Base-by-base conservation (phyloP, 2,329 filamentous ascomycete species). In the Lojkania enalia region DNA sequence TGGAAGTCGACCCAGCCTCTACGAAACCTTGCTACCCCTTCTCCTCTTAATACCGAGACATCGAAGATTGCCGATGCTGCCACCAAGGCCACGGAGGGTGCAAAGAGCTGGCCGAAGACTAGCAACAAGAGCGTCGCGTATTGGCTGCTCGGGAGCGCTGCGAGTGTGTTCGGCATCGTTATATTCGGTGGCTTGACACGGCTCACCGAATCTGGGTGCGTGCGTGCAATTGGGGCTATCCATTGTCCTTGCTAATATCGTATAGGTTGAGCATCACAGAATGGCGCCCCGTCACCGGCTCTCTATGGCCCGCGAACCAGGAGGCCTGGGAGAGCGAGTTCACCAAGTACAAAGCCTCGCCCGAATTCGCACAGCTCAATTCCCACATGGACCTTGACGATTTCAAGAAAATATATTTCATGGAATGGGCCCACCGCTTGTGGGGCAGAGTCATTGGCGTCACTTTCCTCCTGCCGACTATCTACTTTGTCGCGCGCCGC, bases 361-460 rank as follows among this genome's bases (percentile, higher is more conserved):
- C 94, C 51, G 94, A 99, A 72, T 99, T 92, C 75, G 84, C 88
- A 64, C 81, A 90, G 51, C 80, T 99, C 58, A 99, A 99, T 74
- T 87, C 91, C 21, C 83, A 89, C 69, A 99, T 99, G 94, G 86
- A 82, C 21, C 78, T 99, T 44, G 81, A 85, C 46, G 94, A 99
- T 69, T 99, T 97, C 77, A 96, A 97, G 73, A 87, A 94, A 68
- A 99, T 99, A 57, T 99, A 97, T 80, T 99, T 87, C 71, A 97
- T 97, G 94, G 94, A 99, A 77, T 99, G 94, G 94, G 84, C 86
- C 32, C 94, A 99, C 71, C 84, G 94, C 20, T 79, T 96, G 43
- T 97, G 94, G 91, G 94, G 94, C 35, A 86, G 94, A 54, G 79
- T 95, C 58, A 88, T 99, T 46, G 94, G 94, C 47, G 71, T 97